Evolutionary conservation across 2,329 filamentous ascomycete genomes (phyloP).

Genomic region (Sclerotinia minor): DNA sequence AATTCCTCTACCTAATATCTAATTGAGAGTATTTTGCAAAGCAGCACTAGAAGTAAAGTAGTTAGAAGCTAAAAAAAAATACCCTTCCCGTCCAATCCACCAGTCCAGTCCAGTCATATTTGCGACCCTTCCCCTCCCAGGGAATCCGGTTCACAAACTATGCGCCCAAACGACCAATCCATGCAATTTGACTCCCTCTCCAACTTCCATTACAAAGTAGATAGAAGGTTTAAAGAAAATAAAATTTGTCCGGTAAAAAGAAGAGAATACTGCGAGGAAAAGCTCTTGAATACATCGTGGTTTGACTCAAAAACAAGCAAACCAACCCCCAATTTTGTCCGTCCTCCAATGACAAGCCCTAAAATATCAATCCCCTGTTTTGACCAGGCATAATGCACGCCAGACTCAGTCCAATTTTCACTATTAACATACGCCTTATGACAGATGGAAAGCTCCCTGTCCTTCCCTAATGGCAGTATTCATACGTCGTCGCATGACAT

Average conservation of each 20-base stretch:
- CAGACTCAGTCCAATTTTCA: slow-evolving; percentile 23
- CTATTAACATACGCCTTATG: slow-evolving; percentile 50
- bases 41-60: slow-evolving; percentile 3
- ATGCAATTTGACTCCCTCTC: slow-evolving; percentile 40
- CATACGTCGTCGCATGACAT: slow-evolving; percentile 75
- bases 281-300: slow-evolving; percentile 28
- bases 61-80: slow-evolving; percentile 9
- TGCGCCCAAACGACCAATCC: slow-evolving; percentile 43
- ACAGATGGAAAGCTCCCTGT: slow-evolving; percentile 96
- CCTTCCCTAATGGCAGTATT: slow-evolving; percentile 89
- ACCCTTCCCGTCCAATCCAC: neutral
- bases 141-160: slow-evolving; percentile 28
- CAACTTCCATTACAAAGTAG: slow-evolving; percentile 28
- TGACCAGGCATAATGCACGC: slow-evolving; percentile 24
- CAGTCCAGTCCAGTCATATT: slow-evolving; percentile 23
- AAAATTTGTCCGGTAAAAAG: slow-evolving; percentile 17
- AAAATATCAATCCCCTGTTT: slow-evolving; percentile 24
- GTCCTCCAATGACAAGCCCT: slow-evolving; percentile 25
- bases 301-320: slow-evolving; percentile 33
- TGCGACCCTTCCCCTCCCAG: slow-evolving; percentile 4
- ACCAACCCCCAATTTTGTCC: slow-evolving; percentile 26
- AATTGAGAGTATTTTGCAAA: slow-evolving; percentile 14
- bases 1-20: slow-evolving; percentile 19
- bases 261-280: slow-evolving; percentile 23
- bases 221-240: slow-evolving; percentile 13